These are phyloP conservation scores for Serendipita sp. DNA, from an alignment of 768 basidiomycete genomes.

Conservation along the genomic window DNA sequence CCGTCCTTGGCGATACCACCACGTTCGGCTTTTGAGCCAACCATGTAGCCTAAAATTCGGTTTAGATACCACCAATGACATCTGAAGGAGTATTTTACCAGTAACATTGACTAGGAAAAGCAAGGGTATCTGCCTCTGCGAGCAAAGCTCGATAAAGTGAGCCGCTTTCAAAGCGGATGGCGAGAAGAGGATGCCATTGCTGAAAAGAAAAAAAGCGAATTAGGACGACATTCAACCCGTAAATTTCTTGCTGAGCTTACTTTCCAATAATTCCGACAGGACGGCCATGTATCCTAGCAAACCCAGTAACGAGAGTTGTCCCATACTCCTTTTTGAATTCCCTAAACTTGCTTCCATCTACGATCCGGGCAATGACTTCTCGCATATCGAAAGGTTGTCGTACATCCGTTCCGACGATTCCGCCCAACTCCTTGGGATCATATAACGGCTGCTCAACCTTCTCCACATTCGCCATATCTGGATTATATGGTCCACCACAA, in stretches of 20 bases:
- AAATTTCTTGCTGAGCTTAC: background rate
- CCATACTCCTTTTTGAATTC: constrained; percentile 98
- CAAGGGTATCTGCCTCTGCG: constrained; percentile 75
- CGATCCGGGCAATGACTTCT: constrained; percentile 80
- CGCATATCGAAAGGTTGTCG: constrained; percentile 86
- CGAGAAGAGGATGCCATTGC: constrained; percentile 84
- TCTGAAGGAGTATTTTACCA: constrained; percentile 24
- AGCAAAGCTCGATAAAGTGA: constrained; percentile 89
- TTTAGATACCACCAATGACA: constrained; percentile 6
- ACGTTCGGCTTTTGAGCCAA: constrained; percentile 85
- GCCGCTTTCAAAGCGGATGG: constrained; percentile 87
- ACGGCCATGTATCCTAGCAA: constrained; percentile 76
- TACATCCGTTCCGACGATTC: constrained; percentile 80
- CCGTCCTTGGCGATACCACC: constrained; percentile 93
- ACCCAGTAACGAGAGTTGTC: constrained; percentile 78
- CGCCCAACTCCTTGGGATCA: constrained; percentile 66
- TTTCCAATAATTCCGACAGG: constrained; percentile 87
- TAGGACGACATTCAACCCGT: background rate
- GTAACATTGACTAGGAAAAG: constrained; percentile 95
- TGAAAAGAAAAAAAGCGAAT: background rate
- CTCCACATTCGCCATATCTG: constrained; percentile 42
- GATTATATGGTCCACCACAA: constrained; percentile 32
- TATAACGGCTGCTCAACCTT: constrained; percentile 60
- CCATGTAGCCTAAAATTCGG: constrained; percentile 62
- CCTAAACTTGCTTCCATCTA: constrained; percentile 80